Percentiles rank a stretch among this genome's conserved stretches.
phyloP scores from a whole-genome alignment of 495 filamentous ascomycete genomes.

The Hypoxylon lienhwacheense region DNA sequence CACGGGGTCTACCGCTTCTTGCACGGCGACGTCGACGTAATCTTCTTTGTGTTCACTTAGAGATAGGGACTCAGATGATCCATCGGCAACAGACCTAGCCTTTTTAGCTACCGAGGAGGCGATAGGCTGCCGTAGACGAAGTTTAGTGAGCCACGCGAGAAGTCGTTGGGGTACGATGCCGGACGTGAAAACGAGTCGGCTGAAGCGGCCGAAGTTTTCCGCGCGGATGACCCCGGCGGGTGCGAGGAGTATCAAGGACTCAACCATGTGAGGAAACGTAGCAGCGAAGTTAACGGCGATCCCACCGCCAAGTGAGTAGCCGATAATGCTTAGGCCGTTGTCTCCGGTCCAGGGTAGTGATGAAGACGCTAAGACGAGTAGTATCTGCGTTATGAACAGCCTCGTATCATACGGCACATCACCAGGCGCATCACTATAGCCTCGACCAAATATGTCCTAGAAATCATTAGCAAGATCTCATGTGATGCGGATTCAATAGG shows the following conservation, averaged over 20 bases:
- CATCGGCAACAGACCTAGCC: constrained; percentile 7
- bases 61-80: background rate
- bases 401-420: constrained; percentile 66
- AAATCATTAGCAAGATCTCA: background rate
- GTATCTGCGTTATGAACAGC: constrained; percentile 73
- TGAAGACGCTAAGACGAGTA: constrained; percentile 70
- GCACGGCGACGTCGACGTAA: constrained; percentile 35
- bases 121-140: constrained; percentile 46
- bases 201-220: constrained; percentile 46
- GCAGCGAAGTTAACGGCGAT: constrained; percentile 71
- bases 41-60: constrained; percentile 30
- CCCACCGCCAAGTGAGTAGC: constrained; percentile 83
- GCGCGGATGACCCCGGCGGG: constrained; percentile 61
- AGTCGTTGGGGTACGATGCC: constrained; percentile 46
- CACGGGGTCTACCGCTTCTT: constrained; percentile 29
- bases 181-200: constrained; percentile 47
- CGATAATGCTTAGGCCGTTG: constrained; percentile 66
- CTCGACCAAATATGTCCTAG: constrained; percentile 73
- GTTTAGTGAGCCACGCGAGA: constrained; percentile 42
- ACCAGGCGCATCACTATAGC: constrained; percentile 71
- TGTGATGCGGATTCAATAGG: background rate
- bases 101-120: constrained; percentile 40
- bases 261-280: constrained; percentile 67
- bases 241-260: constrained; percentile 73
- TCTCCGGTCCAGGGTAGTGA: constrained; percentile 52